phyloP scores from a whole-genome alignment of 306 rosid species.

The Leucaena leucocephala region DNA sequence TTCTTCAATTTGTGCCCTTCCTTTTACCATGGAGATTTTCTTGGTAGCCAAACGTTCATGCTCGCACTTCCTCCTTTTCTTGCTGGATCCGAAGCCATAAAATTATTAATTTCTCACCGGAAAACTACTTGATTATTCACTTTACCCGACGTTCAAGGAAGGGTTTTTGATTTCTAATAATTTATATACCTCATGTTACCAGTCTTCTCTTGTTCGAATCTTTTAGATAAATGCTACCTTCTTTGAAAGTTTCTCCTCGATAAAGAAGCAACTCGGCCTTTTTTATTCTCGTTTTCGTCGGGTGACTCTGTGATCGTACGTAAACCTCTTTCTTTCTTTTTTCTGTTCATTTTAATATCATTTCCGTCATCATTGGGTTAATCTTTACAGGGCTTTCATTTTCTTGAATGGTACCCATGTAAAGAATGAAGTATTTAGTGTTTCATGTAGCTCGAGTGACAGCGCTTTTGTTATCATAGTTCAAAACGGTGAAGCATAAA shows the following conservation, averaged over 20 bases:
- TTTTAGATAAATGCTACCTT: neutral
- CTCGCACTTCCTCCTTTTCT: neutral
- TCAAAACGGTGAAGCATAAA: neutral
- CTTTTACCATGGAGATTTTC: neutral
- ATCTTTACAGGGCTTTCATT: neutral
- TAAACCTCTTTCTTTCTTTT: constrained; percentile 2
- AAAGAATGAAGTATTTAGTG: neutral
- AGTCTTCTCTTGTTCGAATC: neutral
- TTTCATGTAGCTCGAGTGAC: neutral
- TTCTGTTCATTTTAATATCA: neutral
- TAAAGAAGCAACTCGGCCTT: neutral
- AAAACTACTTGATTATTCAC: neutral
- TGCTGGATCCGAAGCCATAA: neutral
- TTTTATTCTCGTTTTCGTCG: neutral
- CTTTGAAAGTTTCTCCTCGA: constrained; percentile 9
- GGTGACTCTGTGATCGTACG: constrained; percentile 10
- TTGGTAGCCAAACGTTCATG: neutral
- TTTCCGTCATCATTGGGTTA: neutral
- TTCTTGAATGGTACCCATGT: neutral
- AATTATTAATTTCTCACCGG: neutral
- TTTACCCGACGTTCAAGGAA: neutral
- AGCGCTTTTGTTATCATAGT: neutral
- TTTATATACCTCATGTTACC: neutral
- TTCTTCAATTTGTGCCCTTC: neutral
- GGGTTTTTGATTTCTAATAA: neutral